phyloP scores from a whole-genome alignment of 768 basidiomycete genomes.

The Hypsizygus marmoreus region DNA sequence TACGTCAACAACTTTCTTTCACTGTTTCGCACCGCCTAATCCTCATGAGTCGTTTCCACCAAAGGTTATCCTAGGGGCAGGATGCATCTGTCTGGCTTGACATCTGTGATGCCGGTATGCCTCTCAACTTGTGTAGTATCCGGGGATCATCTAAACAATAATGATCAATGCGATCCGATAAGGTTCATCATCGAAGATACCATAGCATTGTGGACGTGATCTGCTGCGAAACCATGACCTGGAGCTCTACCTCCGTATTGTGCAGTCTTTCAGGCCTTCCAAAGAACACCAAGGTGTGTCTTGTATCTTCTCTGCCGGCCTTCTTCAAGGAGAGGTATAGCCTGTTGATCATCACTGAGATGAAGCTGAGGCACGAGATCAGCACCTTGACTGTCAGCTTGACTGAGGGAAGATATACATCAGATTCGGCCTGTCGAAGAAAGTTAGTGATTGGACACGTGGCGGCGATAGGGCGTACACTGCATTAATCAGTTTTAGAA shows the following conservation, averaged over 20 bases:
- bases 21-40: too few species aligned
- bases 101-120: too few species aligned
- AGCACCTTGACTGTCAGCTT: background rate
- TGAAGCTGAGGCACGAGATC: conserved; percentile 13
- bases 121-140: too few species aligned
- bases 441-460: background rate
- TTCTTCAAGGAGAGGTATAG: conserved; percentile 21
- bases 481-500: conserved; percentile 9
- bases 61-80: too few species aligned
- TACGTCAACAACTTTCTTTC: too few species aligned
- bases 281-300: background rate
- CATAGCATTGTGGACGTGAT: conserved; percentile 6
- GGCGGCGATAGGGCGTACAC: conserved; percentile 1
- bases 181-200: background rate
- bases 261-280: background rate
- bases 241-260: conserved; percentile 7
- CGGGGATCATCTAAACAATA: background rate
- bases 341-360: conserved; percentile 21
- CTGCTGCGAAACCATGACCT: conserved; percentile 11
- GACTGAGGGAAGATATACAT: conserved; percentile 3
- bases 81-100: too few species aligned
- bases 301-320: conserved; percentile 11
- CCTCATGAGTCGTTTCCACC: too few species aligned
- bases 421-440: conserved; percentile 10
- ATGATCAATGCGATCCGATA: background rate